These are phyloP conservation scores for Guadua angustifolia DNA, from an alignment of 176 grass and related monocot genomes.

Conservation along the genomic window DNA sequence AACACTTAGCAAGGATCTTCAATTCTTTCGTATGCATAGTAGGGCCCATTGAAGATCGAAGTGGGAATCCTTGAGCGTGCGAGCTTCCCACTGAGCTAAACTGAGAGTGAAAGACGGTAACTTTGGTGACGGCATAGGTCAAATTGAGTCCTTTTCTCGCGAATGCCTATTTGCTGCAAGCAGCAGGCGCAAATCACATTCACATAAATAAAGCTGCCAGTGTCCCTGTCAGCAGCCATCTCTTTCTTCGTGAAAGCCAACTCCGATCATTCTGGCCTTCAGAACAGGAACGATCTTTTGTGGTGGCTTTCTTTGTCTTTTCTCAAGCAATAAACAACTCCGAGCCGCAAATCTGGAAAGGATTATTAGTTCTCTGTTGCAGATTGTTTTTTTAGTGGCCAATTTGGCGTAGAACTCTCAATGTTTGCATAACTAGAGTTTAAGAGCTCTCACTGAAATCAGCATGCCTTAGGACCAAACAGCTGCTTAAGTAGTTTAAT, in stretches of 20 bases:
- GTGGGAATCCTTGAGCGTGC: not conserved
- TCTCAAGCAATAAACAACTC: not conserved
- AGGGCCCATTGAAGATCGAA: not conserved
- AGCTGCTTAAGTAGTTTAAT: not conserved
- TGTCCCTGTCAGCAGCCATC: not conserved
- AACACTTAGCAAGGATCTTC: no score
- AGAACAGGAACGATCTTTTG: not conserved
- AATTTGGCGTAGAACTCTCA: not conserved
- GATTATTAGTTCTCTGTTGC: not conserved
- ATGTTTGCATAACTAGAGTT: no score
- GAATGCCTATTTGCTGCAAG: not conserved
- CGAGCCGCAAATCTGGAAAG: not conserved
- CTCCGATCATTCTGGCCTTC: constrained; percentile 1
- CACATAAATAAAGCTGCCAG: not conserved
- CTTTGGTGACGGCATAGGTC: not conserved
- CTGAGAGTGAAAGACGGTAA: not conserved
- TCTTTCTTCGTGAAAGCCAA: not conserved
- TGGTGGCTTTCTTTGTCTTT: not conserved
- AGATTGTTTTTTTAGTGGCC: not conserved
- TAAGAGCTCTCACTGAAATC: not conserved
- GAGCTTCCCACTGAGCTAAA: not conserved
- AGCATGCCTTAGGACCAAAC: not conserved
- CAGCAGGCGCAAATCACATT: not conserved
- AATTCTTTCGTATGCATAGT: not conserved
- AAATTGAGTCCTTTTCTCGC: not conserved